Base-by-base conservation (phyloP, 805 yeast species). In the Ascoidea rubescens region DNA sequence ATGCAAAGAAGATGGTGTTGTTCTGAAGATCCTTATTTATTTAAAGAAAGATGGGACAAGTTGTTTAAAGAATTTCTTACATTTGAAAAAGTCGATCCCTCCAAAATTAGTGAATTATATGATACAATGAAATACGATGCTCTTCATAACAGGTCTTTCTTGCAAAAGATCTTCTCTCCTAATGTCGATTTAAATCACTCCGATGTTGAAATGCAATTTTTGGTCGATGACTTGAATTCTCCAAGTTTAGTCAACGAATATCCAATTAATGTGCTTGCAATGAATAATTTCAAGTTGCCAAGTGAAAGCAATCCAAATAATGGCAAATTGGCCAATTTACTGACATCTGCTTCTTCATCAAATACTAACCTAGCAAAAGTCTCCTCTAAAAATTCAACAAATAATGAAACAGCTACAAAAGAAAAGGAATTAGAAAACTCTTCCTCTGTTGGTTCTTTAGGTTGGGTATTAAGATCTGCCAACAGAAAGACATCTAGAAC, bases 91-190 rank as follows among this genome's bases (percentile, higher is more conserved):
- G 96, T 93, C 2, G 98, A 93, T 67, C 99, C 99, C 8, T 84
- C 96, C 2, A 93, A 91, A 69, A 91, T 93, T 55, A 85, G 96
- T 49, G 99, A 93, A 70, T 74, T 93, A 54, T 93, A 93, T 64
- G 99, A 93, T 67, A 91, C 99, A 1, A 91, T 93, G 96, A 93
- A 93, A 67, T 93, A 87, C 64, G 99, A 93, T 69, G 99, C 98
- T 5, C 73, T 93, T 52, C 99, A 93, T 67, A 93, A 93, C 66
- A 75, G 99, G 52, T 85, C 84, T 42, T 93, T 93, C 63, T 70
- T 93, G 64, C 87, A 85, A 63, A 80, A 80, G 57, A 83, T 91
- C 5, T 93, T 93, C 64, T 88, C 87, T 46, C 59, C 56, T n/a
- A 75, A 72, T 47, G 62, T 54, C 33, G 53, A 64, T 31, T 49